Evolutionary conservation across 2,329 filamentous ascomycete genomes (phyloP).

Genomic region (Nigrospora sphaerica): DNA sequence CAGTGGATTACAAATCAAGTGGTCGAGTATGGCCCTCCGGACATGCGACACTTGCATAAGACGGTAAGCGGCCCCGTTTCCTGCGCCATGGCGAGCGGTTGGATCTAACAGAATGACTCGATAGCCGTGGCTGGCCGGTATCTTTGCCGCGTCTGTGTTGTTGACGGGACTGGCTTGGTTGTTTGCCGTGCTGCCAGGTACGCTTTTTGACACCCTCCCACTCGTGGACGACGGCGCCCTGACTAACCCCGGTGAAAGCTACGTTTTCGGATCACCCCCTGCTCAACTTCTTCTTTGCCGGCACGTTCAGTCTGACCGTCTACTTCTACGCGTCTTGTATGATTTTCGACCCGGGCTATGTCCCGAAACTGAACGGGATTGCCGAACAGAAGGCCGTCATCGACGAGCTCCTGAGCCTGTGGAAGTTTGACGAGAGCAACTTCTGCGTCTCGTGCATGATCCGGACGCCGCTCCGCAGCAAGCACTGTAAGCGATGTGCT

Average conservation of each 20-base stretch:
- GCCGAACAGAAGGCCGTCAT: slow-evolving; percentile 86
- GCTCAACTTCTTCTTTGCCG: slow-evolving; percentile 68
- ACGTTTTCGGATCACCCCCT: slow-evolving; percentile 63
- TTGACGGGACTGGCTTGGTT: slow-evolving; percentile 73
- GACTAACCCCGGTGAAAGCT: slow-evolving; percentile 27
- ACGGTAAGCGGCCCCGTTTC: slow-evolving; percentile 50
- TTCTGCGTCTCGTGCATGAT: slow-evolving; percentile 97
- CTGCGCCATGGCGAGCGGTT: too few relatives aligned
- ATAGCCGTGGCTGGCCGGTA: slow-evolving; percentile 84
- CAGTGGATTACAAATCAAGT: slow-evolving; percentile 74
- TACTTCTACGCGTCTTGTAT: slow-evolving; percentile 89
- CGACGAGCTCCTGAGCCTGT: slow-evolving; percentile 73
- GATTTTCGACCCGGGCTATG: slow-evolving; percentile 83
- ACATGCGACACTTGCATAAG: slow-evolving; percentile 85
- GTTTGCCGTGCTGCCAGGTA: slow-evolving; percentile 65
- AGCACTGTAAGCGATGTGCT: slow-evolving; percentile 87
- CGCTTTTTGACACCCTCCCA: slow-evolving; percentile 16
- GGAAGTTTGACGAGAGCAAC: slow-evolving; percentile 90
- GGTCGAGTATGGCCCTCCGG: slow-evolving; percentile 73
- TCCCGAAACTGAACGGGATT: slow-evolving; percentile 83
- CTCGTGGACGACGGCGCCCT: too few relatives aligned
- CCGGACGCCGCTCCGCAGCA: slow-evolving; percentile 83
- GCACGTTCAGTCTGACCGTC: slow-evolving; percentile 56
- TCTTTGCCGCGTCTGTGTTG: slow-evolving; percentile 84
- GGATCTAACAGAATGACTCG: slow-evolving; percentile 5